Evolutionary conservation across 202 grass and related monocot genomes (phyloP), one percentile per base, ranked within the genome.

Genomic region (Setaria viridis): DNA sequence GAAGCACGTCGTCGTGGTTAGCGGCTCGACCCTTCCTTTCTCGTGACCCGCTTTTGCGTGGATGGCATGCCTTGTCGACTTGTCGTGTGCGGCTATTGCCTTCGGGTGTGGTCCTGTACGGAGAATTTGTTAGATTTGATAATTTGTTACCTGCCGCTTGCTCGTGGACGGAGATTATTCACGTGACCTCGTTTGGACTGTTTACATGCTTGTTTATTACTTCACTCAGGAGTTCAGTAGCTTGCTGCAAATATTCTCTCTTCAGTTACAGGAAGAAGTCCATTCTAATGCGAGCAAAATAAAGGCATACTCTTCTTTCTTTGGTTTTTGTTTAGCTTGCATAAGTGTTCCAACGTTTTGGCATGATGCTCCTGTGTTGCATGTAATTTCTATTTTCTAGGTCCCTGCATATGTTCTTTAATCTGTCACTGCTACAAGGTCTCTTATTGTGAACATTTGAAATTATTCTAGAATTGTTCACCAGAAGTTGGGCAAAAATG

Each of bases 1-100:
- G 46, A 99, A 94, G 77, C 96, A 94, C 82, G 96, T 99, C 13
- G 85, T 98, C 9, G 78, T 98, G 88, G 93, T 98, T 73, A 79
- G 79, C 68, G 13, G 17, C 59, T 60, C 13, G 21, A 35, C n/a
- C 49, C 0, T 49, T 65, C 51, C 20, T 46, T 33, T 25, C 55
- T 49, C 35, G 34, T 32, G 19, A 51, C 78, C 64, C n/a, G 12
- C 8, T 10, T 84, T 46, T 60, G 63, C 62, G 67, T 29, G 57
- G 67, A 20, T 59, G 39, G 1, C 59, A 4, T 72, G 16, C 1
- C 33, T 71, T 71, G 77, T 78, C 12, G 16, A 0, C 33, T 71
- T 71, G 77, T 78, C 12, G 39, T 43, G 69, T 9, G 30, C 47
- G 50, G 10, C 69, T 85, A 15, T 39, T 47, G 48, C 78, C 58